These are phyloP conservation scores for Plenodomus biglobosus DNA, from an alignment of 2,329 filamentous ascomycete species.

Conservation along the genomic window DNA sequence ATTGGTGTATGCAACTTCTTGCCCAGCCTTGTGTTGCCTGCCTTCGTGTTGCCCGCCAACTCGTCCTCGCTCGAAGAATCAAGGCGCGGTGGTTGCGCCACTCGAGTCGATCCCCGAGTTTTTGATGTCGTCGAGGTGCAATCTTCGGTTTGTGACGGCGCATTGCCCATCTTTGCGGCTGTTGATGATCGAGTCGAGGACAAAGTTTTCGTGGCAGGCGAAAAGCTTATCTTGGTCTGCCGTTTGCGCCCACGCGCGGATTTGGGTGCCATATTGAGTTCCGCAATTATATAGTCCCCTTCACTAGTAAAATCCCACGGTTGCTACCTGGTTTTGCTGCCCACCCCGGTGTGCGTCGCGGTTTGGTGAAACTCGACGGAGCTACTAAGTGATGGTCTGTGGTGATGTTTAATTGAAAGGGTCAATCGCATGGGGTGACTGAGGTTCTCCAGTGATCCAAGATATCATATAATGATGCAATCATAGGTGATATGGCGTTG, in stretches of 20 bases:
- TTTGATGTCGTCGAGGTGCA: constrained; percentile 12
- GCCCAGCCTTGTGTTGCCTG: not conserved
- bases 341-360: constrained; percentile 1
- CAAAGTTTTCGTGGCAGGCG: constrained; percentile 36
- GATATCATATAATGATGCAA: not conserved
- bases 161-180: constrained; percentile 5
- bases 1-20: not conserved
- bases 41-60: constrained; percentile 16
- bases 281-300: not conserved
- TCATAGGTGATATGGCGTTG: not conserved
- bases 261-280: constrained; percentile 27
- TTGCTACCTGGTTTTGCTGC: not conserved
- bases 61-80: constrained; percentile 30
- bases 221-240: constrained; percentile 50
- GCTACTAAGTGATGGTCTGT: constrained; percentile 1
- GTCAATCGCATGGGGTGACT: too few relatives aligned
- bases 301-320: not conserved
- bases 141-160: constrained; percentile 9
- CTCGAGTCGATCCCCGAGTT: constrained; percentile 19
- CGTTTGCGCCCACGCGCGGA: constrained; percentile 30
- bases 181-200: constrained; percentile 16
- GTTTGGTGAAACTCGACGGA: not conserved
- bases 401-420: not conserved
- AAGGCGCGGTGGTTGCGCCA: constrained; percentile 11
- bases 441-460: too few relatives aligned